Conservation (phyloP, 345 rosid species). For the Crucihimalaya himalaica region DNA sequence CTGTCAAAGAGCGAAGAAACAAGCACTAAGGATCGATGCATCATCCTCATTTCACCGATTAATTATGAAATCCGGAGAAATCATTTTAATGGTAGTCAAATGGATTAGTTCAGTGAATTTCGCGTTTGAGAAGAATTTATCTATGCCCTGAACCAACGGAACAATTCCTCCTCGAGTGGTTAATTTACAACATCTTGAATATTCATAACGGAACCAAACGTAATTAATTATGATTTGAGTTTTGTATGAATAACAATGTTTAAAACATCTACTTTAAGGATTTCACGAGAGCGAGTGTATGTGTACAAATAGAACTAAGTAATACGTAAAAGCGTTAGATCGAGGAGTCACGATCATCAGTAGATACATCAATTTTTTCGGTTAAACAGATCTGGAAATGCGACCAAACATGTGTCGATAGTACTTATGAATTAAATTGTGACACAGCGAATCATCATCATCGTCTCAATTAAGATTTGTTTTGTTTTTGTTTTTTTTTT, state of each 20-base stretch:
- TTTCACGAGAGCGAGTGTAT: conserved; percentile 6
- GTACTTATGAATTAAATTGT: conserved; percentile 21
- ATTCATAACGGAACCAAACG: not conserved
- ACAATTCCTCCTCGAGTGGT: too few species aligned
- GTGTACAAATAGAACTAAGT: not conserved
- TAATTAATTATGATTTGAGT: not conserved
- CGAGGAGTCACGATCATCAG: conserved; percentile 28
- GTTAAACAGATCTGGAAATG: conserved; percentile 23
- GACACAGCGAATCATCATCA: conserved; percentile 16
- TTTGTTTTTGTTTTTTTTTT: not conserved
- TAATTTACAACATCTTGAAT: not conserved
- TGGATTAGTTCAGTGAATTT: too few species aligned
- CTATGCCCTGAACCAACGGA: too few species aligned
- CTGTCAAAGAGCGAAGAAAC: too few species aligned
- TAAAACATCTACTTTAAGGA: not conserved
- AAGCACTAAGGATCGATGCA: too few species aligned
- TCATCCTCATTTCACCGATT: too few species aligned
- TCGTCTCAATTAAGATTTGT: conserved; percentile 1
- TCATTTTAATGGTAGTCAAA: too few species aligned
- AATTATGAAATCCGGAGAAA: too few species aligned
- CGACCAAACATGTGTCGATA: conserved; percentile 43
- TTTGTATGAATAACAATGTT: not conserved
- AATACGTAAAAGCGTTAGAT: not conserved
- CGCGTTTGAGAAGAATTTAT: too few species aligned
- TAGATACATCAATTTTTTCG: conserved; percentile 14